Percentiles rank a stretch among this genome's conserved stretches.
Conservation (phyloP, 257 asterid species). For the Solanum ahanhuiri region DNA sequence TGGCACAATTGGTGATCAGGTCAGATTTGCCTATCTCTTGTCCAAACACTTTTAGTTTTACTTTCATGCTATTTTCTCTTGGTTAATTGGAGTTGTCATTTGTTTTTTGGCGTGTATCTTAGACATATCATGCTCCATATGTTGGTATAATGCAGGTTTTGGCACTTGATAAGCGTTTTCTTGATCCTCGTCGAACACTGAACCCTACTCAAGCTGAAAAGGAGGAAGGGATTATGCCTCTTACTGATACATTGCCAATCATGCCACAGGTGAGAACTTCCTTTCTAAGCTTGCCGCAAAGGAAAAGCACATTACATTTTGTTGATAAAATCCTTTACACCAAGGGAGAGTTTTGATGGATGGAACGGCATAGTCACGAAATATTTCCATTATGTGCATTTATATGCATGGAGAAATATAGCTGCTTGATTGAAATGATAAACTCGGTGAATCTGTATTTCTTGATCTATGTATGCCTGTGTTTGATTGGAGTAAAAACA, state of each 20-base stretch:
- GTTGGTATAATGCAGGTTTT: slow-evolving; percentile 46
- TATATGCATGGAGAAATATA: background rate
- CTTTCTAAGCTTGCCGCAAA: too few species aligned
- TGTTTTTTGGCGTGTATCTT: background rate
- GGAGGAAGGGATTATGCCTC: slow-evolving; percentile 98
- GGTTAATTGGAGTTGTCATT: background rate
- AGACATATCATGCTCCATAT: background rate
- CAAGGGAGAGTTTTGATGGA: background rate
- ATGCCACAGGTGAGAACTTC: slow-evolving; percentile 65
- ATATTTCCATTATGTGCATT: background rate
- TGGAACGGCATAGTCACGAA: background rate
- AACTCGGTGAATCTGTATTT: background rate
- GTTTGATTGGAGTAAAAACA: background rate
- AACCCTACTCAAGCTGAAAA: slow-evolving; percentile 94
- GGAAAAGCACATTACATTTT: background rate
- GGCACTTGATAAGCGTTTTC: slow-evolving; percentile 94
- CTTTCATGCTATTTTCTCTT: background rate
- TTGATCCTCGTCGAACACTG: slow-evolving; percentile 86
- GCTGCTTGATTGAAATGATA: background rate
- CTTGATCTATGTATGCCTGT: background rate
- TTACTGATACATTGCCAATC: slow-evolving; percentile 86
- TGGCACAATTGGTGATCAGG: slow-evolving; percentile 97
- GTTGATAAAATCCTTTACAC: background rate
- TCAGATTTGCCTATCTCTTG: slow-evolving; percentile 11
- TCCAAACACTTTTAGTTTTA: background rate